Percentiles rank a stretch among this genome's conserved stretches.
These are phyloP conservation scores for Kodamaea arcana DNA, from an alignment of 1,139 yeast species.

Conservation along the genomic window DNA sequence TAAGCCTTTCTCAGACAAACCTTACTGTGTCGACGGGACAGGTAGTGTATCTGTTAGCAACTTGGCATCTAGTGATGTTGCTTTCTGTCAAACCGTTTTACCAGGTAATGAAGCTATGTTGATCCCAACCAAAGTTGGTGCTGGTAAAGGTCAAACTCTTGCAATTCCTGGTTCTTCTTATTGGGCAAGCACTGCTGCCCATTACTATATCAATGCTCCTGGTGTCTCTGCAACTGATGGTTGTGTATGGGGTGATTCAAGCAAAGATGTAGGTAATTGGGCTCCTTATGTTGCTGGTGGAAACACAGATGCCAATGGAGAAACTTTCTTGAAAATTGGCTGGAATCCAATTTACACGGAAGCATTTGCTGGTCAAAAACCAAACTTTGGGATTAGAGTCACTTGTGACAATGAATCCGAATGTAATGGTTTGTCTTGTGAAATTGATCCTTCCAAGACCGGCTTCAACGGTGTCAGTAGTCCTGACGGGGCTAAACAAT, in stretches of 20 bases:
- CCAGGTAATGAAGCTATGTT: constrained; percentile 95
- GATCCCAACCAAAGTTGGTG: constrained; percentile 67
- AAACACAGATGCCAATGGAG: constrained; percentile 63
- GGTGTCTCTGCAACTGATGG: constrained; percentile 75
- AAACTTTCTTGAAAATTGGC: constrained; percentile 78
- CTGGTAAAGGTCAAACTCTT: constrained; percentile 42
- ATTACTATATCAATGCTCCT: constrained; percentile 81
- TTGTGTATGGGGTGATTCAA: constrained; percentile 77
- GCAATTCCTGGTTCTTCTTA: constrained; percentile 83
- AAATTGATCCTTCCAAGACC: constrained; percentile 64
- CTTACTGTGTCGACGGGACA: constrained; percentile 71
- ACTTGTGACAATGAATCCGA: constrained; percentile 63
- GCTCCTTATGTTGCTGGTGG: constrained; percentile 91
- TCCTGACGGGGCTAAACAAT: constrained; percentile 47
- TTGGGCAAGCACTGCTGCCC: constrained; percentile 79
- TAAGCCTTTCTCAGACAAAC: constrained; percentile 55
- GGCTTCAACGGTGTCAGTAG: constrained; percentile 55
- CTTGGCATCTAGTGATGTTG: constrained; percentile 51
- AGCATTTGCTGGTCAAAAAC: constrained; percentile 50
- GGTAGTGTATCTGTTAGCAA: constrained; percentile 67
- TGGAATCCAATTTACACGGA: constrained; percentile 87
- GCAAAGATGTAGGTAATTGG: constrained; percentile 80
- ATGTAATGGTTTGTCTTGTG: constrained; percentile 76
- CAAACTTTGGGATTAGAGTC: constrained; percentile 68
- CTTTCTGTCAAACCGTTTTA: constrained; percentile 87